A percentile compares a stretch with the other conserved stretches of the same genome.
Conservation (phyloP, 441 rosid species). For the Omphalea diandra region DNA sequence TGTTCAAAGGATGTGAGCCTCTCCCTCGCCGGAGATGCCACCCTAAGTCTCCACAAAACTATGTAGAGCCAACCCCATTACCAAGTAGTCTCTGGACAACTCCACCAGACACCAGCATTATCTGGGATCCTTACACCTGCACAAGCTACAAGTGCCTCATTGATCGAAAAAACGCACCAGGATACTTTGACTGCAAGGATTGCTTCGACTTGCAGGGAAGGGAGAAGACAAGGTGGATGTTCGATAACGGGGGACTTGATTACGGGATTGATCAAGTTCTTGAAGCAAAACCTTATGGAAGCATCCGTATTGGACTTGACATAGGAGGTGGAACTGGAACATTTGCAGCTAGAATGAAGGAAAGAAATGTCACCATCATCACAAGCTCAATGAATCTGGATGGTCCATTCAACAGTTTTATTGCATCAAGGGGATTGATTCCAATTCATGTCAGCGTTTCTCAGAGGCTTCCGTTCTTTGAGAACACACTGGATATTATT, state of each 20-base stretch:
- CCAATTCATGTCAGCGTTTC: conserved; percentile 46
- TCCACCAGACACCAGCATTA: conserved; percentile 40
- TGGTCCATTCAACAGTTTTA: conserved; percentile 56
- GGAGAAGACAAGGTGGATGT: conserved; percentile 42
- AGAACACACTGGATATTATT: conserved; percentile 53
- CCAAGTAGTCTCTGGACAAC: conserved; percentile 42
- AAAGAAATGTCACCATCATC: conserved; percentile 45
- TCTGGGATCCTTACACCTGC: conserved; percentile 54
- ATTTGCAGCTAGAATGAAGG: conserved; percentile 62
- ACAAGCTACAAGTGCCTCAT: conserved; percentile 47
- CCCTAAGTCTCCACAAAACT: conserved; percentile 33
- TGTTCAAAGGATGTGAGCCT: conserved; percentile 54
- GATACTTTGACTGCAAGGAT: conserved; percentile 48
- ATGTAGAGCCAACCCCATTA: conserved; percentile 36
- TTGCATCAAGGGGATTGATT: conserved; percentile 53
- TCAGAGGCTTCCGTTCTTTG: conserved; percentile 56
- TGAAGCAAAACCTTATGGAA: conserved; percentile 26
- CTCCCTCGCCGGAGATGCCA: conserved; percentile 52
- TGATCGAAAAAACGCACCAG: conserved; percentile 33
- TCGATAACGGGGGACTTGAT: conserved; percentile 38
- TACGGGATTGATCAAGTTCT: conserved; percentile 48
- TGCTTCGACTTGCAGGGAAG: conserved; percentile 49
- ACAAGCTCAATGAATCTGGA: conserved; percentile 52
- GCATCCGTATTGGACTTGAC: conserved; percentile 47
- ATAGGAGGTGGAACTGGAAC: conserved; percentile 48